A percentile compares a stretch with the other conserved stretches of the same genome.
Evolutionary conservation across 208 protist genomes (phyloP).

Genomic region (Trypanosomatidae sp.): DNA sequence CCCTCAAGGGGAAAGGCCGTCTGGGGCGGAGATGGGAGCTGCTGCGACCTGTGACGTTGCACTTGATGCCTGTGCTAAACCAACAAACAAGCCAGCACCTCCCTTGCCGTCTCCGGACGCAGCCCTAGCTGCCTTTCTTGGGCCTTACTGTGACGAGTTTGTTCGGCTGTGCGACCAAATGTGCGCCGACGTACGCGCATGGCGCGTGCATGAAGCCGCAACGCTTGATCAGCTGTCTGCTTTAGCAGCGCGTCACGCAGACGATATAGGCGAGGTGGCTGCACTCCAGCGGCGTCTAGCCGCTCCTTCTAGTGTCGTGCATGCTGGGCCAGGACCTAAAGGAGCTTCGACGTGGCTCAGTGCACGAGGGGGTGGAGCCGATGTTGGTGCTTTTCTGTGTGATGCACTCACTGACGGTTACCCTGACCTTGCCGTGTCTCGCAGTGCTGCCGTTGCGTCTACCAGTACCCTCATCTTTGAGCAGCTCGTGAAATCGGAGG

Average conservation of each 20-base stretch:
- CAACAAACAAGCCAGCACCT: not conserved
- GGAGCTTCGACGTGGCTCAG: not conserved
- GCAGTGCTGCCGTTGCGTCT: constrained; percentile 7
- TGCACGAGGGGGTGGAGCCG: not conserved
- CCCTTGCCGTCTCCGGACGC: constrained; percentile 4
- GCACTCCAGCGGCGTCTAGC: constrained; percentile 12
- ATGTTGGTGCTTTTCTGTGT: not conserved
- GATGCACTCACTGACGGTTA: not conserved
- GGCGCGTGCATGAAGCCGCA: constrained; percentile 13
- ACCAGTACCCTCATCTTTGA: constrained; percentile 32
- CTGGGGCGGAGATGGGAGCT: not conserved
- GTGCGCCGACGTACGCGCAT: constrained; percentile 12
- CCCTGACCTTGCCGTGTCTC: not conserved
- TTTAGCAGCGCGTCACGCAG: constrained; percentile 18
- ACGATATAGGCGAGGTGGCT: constrained; percentile 13
- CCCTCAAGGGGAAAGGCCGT: not conserved
- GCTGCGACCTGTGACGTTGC: not conserved
- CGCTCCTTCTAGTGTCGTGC: not conserved
- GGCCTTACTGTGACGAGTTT: constrained; percentile 28
- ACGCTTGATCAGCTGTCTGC: constrained; percentile 10
- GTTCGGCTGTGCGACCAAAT: constrained; percentile 6
- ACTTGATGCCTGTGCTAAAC: not conserved
- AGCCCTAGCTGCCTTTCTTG: constrained; percentile 9
- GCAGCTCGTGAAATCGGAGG: constrained; percentile 27
- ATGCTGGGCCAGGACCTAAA: not conserved